Evolutionary conservation across 2,329 filamentous ascomycete genomes (phyloP).

Genomic region (Xylariaceae sp.): DNA sequence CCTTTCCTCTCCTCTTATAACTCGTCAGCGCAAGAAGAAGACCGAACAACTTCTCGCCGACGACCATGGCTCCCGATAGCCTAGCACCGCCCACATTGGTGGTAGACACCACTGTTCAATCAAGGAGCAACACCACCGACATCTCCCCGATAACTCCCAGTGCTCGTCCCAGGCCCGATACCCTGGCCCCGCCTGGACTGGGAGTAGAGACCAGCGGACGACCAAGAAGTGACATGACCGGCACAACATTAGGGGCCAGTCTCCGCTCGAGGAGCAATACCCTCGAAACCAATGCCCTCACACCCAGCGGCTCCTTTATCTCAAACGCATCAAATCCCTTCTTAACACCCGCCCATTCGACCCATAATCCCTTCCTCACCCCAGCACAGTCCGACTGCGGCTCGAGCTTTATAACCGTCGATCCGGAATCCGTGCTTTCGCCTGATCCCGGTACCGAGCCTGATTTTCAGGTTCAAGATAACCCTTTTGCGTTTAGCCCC

Average conservation of each 20-base stretch:
- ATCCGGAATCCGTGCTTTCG: conserved; percentile 47
- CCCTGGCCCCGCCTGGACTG: conserved; percentile 27
- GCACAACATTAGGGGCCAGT: conserved; percentile 21
- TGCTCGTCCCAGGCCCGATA: conserved; percentile 21
- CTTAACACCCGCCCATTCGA: conserved; percentile 27
- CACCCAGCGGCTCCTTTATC: conserved; percentile 28
- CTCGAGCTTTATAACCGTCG: conserved; percentile 26
- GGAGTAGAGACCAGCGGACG: conserved; percentile 27
- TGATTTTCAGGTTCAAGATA: conserved; percentile 63
- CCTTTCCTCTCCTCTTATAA: background rate
- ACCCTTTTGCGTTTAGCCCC: conserved; percentile 67
- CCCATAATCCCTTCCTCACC: conserved; percentile 27
- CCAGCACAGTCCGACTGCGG: conserved; percentile 30
- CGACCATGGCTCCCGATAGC: conserved; percentile 24
- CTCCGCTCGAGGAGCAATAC: conserved; percentile 22
- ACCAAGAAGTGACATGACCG: conserved; percentile 22
- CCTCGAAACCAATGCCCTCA: conserved; percentile 27
- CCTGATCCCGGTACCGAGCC: conserved; percentile 66
- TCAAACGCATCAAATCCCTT: conserved; percentile 33
- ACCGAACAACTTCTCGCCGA: background rate
- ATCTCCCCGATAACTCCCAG: conserved; percentile 19
- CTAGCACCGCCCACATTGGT: conserved; percentile 28
- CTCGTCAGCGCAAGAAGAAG: background rate
- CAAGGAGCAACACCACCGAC: conserved; percentile 21
- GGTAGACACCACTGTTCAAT: conserved; percentile 26